phyloP scores from a whole-genome alignment of 179 eudicot genomes.

The Pouteria campechiana region DNA sequence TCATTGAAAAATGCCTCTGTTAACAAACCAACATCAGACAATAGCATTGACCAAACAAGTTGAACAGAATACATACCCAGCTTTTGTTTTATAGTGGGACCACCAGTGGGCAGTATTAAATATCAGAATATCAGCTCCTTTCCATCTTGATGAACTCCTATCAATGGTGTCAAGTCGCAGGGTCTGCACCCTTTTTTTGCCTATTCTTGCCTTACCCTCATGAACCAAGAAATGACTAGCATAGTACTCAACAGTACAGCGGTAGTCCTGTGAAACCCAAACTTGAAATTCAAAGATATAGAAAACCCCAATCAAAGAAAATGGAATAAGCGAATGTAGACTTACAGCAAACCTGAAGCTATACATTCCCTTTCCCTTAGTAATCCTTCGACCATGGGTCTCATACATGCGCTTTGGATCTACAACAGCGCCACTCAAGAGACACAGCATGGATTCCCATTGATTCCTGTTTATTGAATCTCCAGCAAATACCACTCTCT shows the following conservation, averaged over 20 bases:
- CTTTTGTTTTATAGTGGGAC: conserved; percentile 78
- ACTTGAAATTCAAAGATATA: background rate
- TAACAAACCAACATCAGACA: no score
- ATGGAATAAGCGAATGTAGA: background rate
- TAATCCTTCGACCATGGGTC: conserved; percentile 70
- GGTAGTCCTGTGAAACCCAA: conserved; percentile 55
- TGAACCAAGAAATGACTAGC: conserved; percentile 87
- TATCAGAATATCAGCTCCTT: conserved; percentile 83
- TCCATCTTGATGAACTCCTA: conserved; percentile 84
- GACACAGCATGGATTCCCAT: conserved; percentile 96
- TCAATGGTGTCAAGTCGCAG: conserved; percentile 73
- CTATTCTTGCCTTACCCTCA: conserved; percentile 81
- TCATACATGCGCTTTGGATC: conserved; percentile 81
- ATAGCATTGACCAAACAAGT: background rate
- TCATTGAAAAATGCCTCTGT: no score
- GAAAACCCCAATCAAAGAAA: background rate
- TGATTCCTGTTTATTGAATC: conserved; percentile 94
- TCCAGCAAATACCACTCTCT: conserved; percentile 86
- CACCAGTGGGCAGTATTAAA: conserved; percentile 99
- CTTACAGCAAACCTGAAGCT: conserved; percentile 78
- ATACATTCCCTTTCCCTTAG: conserved; percentile 68
- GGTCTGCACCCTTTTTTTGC: conserved; percentile 62
- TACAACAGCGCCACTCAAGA: conserved; percentile 66
- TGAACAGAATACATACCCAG: conserved; percentile 49
- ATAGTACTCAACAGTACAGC: conserved; percentile 82